Conservation (phyloP, 345 rosid genomes). For the Iberis pinnata region DNA sequence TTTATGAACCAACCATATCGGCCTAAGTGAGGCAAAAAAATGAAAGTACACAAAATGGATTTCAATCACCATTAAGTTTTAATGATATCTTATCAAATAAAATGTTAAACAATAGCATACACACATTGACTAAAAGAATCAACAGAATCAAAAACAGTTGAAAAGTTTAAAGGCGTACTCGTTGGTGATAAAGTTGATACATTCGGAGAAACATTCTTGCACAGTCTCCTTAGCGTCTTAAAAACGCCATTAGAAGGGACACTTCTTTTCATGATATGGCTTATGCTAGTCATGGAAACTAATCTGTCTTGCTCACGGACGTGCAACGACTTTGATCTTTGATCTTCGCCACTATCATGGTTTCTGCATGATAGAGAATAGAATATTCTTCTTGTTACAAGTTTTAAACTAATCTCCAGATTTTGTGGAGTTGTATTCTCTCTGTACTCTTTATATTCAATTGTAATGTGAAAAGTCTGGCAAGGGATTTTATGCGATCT, state of each 20-base stretch:
- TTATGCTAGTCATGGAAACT: slow-evolving; percentile 86
- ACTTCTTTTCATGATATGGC: slow-evolving; percentile 89
- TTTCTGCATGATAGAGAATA: too few species aligned
- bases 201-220: slow-evolving; percentile 94
- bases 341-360: slow-evolving; percentile 75
- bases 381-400: too few species aligned
- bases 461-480: too few species aligned
- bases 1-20: not conserved
- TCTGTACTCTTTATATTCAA: too few species aligned
- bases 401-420: too few species aligned
- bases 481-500: too few species aligned
- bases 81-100: not conserved
- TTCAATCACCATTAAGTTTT: slow-evolving; percentile 10
- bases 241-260: slow-evolving; percentile 86
- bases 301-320: slow-evolving; percentile 90
- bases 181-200: slow-evolving; percentile 95
- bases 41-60: not conserved
- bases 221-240: slow-evolving; percentile 96
- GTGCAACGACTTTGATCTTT: slow-evolving; percentile 56
- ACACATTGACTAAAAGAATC: not conserved
- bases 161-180: slow-evolving; percentile 52
- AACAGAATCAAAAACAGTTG: not conserved
- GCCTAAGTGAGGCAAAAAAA: slow-evolving; percentile 4
- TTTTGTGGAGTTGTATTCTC: too few species aligned
- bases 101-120: too few species aligned